Percentiles rank a stretch among this genome's conserved stretches.
These are phyloP conservation scores for Cryphonectria naterciae DNA, from an alignment of 2,329 filamentous ascomycete genomes.

Conservation along the genomic window DNA sequence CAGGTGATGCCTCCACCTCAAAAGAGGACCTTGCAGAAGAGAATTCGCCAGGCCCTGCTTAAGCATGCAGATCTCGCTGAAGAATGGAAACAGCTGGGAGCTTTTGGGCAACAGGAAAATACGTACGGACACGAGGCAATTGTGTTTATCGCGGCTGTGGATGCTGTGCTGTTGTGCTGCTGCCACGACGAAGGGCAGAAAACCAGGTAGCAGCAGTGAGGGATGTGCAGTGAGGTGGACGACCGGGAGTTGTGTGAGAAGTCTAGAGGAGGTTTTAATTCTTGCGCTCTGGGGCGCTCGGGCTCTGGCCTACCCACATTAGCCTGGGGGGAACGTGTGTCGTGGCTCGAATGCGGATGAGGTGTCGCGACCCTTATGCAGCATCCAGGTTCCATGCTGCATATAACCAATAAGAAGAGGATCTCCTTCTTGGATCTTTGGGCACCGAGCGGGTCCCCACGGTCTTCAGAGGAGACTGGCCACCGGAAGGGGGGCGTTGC, in stretches of 20 bases:
- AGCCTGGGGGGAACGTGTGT: slow-evolving; percentile 40
- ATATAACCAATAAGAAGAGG: slow-evolving; percentile 26
- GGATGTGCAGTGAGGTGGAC: slow-evolving; percentile 14
- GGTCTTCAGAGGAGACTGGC: slow-evolving; percentile 1
- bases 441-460: slow-evolving; percentile 29
- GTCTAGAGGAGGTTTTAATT: slow-evolving; percentile 15
- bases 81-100: background rate
- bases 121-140: slow-evolving; percentile 13
- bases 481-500: slow-evolving; percentile 1
- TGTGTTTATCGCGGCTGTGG: background rate
- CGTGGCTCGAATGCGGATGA: slow-evolving; percentile 47
- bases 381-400: slow-evolving; percentile 29
- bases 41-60: background rate
- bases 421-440: slow-evolving; percentile 25
- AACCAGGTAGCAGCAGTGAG: slow-evolving; percentile 9
- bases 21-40: slow-evolving; percentile 6
- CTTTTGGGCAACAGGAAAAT: background rate
- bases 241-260: slow-evolving; percentile 22
- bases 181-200: background rate
- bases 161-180: background rate
- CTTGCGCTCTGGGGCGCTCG: slow-evolving; percentile 18
- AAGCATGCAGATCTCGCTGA: slow-evolving; percentile 7
- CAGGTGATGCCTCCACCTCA: slow-evolving; percentile 16
- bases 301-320: slow-evolving; percentile 40
- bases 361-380: slow-evolving; percentile 31